Percentiles rank a stretch among this genome's conserved stretches.
Conservation (phyloP, 345 rosid genomes). For the Corymbia maculata region DNA sequence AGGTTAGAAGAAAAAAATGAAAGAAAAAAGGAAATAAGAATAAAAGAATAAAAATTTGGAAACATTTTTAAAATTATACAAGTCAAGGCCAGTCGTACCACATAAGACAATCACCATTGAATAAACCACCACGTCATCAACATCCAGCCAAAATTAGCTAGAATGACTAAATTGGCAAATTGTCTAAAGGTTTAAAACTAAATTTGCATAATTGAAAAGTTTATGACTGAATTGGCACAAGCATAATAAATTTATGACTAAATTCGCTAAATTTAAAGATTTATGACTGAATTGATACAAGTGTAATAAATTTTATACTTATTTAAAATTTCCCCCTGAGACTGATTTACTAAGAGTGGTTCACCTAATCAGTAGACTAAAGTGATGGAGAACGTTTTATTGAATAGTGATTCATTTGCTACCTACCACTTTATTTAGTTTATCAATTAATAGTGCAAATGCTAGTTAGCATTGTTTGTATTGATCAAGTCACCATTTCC, state of each 20-base stretch:
- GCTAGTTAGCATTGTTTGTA: background rate
- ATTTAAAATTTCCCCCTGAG: background rate
- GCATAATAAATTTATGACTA: background rate
- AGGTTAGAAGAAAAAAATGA: background rate
- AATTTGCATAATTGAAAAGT: background rate
- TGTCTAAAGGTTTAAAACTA: background rate
- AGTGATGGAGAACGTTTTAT: background rate
- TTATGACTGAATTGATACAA: background rate
- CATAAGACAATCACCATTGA: background rate
- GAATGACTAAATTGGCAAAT: background rate
- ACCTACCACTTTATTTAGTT: background rate
- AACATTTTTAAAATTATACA: too few relatives aligned
- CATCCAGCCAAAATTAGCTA: background rate
- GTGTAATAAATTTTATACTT: too few relatives aligned
- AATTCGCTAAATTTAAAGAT: too few relatives aligned
- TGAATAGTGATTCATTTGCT: background rate
- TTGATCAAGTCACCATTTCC: background rate
- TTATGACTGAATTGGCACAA: rapidly evolving
- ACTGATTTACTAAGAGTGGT: background rate
- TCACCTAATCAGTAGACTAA: background rate
- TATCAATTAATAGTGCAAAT: background rate
- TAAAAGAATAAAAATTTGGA: too few relatives aligned
- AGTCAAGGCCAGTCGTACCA: background rate
- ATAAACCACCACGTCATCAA: background rate
- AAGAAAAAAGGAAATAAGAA: too few relatives aligned